Evolutionary conservation across 306 rosid species (phyloP).

Genomic region (Hippophae gyantsensis): DNA sequence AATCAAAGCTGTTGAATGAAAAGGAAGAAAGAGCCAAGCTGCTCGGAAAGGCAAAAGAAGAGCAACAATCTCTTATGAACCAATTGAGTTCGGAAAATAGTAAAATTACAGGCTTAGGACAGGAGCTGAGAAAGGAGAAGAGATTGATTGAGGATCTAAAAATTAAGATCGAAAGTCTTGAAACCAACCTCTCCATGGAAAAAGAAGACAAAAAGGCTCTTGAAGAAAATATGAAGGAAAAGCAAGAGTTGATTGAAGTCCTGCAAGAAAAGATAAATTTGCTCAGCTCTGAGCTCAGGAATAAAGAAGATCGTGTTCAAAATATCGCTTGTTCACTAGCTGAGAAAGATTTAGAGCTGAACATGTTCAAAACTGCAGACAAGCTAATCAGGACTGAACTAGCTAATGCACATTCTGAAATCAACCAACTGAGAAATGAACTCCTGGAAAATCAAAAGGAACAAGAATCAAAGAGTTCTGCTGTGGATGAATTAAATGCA

Average conservation of each 20-base stretch:
- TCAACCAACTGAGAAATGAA: conserved; percentile 51
- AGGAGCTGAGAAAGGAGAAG: conserved; percentile 55
- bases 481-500: conserved; percentile 46
- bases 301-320: conserved; percentile 37
- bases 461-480: conserved; percentile 38
- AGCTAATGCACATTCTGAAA: conserved; percentile 33
- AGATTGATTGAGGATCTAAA: conserved; percentile 43
- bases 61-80: conserved; percentile 38
- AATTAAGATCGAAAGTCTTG: conserved; percentile 39
- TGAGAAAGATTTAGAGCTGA: conserved; percentile 58
- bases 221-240: conserved; percentile 35
- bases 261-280: conserved; percentile 39
- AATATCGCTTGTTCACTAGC: conserved; percentile 53
- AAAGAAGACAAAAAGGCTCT: conserved; percentile 37
- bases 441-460: conserved; percentile 40
- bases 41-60: conserved; percentile 60
- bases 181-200: conserved; percentile 26
- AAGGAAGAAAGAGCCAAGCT: conserved; percentile 55
- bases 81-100: conserved; percentile 49
- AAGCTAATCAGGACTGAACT: conserved; percentile 45
- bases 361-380: conserved; percentile 36
- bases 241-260: conserved; percentile 19
- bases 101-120: conserved; percentile 39
- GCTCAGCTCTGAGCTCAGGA: conserved; percentile 47
- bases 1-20: conserved; percentile 48